These are phyloP conservation scores for Termitomyces sp. DNA, from an alignment of 768 basidiomycete species.

Conservation along the genomic window DNA sequence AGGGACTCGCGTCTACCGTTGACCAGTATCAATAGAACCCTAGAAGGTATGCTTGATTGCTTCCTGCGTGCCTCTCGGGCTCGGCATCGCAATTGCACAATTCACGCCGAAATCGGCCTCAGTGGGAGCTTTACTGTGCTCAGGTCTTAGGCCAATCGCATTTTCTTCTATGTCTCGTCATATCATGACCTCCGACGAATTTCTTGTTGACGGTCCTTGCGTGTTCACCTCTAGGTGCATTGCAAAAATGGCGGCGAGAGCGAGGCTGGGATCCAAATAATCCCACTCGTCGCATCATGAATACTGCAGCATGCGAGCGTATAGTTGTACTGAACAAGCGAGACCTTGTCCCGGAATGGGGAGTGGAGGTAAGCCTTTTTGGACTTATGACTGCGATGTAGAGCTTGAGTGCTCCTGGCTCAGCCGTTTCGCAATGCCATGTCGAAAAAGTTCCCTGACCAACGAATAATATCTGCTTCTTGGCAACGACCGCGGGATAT, in stretches of 20 bases:
- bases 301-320: constrained; percentile 61
- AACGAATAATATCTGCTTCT: constrained; percentile 65
- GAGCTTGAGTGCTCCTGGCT: constrained; percentile 10
- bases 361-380: constrained; percentile 64
- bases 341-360: constrained; percentile 87
- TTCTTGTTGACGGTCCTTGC: not conserved
- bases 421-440: constrained; percentile 76
- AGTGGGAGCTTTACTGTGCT: not conserved
- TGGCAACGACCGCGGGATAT: constrained; percentile 66
- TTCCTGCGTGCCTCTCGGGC: constrained; percentile 22
- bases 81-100: constrained; percentile 3
- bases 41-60: constrained; percentile 62
- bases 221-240: constrained; percentile 38
- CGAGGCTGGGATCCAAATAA: constrained; percentile 51
- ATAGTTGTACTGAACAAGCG: constrained; percentile 91
- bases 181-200: not conserved
- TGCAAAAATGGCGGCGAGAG: constrained; percentile 65
- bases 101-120: not conserved
- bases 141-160: not conserved
- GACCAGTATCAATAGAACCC: constrained; percentile 86
- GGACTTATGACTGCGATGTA: constrained; percentile 3
- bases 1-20: constrained; percentile 90
- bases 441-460: constrained; percentile 64
- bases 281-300: constrained; percentile 31
- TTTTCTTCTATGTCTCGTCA: not conserved